phyloP scores from a whole-genome alignment of 2,329 filamentous ascomycete genomes.

The Fusarium sp. region DNA sequence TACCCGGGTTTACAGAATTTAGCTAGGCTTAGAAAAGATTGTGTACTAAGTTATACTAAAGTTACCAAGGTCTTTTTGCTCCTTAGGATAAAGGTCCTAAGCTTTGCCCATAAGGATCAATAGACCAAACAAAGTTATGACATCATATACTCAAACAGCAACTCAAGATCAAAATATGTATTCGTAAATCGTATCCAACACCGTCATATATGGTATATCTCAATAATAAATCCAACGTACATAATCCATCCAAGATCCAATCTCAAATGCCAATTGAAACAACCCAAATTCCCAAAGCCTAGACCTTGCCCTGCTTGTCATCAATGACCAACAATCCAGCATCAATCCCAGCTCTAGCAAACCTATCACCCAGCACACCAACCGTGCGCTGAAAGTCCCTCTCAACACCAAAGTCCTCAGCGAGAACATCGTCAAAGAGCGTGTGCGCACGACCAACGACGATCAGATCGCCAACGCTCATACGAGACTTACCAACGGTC shows the following conservation, averaged over 20 bases:
- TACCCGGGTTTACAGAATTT: background rate
- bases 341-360: constrained; percentile 40
- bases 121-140: fast-evolving
- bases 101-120: background rate
- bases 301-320: constrained; percentile 14
- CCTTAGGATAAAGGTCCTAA: fast-evolving
- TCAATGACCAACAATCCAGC: constrained; percentile 45
- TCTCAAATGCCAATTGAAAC: background rate
- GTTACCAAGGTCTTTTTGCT: fast-evolving
- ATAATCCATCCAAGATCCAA: background rate
- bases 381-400: constrained; percentile 40
- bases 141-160: background rate
- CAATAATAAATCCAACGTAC: background rate
- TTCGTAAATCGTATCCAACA: constrained; percentile 9
- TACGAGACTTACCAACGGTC: constrained; percentile 34
- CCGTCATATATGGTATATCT: background rate
- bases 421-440: constrained; percentile 18
- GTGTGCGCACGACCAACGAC: constrained; percentile 39
- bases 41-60: background rate
- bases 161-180: background rate
- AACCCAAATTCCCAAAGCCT: background rate
- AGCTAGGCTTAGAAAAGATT: no score
- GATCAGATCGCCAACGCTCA: constrained; percentile 41
- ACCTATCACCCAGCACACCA: constrained; percentile 41
- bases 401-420: constrained; percentile 38